phyloP scores from a whole-genome alignment of 2,329 filamentous ascomycete species.

The Fusarium protoensiforme region DNA sequence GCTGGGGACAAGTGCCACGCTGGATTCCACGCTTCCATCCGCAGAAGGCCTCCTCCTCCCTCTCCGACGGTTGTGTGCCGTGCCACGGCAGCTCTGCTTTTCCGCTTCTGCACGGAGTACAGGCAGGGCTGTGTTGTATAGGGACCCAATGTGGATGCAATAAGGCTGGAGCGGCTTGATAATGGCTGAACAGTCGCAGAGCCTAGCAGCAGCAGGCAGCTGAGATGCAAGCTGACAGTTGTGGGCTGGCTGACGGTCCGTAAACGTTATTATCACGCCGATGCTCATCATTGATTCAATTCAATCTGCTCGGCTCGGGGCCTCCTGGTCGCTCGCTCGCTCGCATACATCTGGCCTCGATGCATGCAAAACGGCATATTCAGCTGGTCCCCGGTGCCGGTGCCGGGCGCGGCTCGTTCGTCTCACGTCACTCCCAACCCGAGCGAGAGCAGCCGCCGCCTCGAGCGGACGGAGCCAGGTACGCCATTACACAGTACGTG shows the following conservation, averaged over 20 bases:
- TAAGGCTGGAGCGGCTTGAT: slow-evolving; percentile 6
- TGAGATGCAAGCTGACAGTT: slow-evolving; percentile 22
- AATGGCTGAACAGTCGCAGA: slow-evolving; percentile 12
- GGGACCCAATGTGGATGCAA: slow-evolving; percentile 5
- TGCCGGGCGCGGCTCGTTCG: slow-evolving; percentile 14
- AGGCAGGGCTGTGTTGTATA: slow-evolving; percentile 9
- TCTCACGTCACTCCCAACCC: slow-evolving; percentile 34
- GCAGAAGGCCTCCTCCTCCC: background rate
- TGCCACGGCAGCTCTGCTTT: slow-evolving; percentile 22
- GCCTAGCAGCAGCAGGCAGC: background rate
- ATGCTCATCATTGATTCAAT: background rate
- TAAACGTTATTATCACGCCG: slow-evolving; percentile 15
- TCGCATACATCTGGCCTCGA: background rate
- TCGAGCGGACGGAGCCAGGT: background rate
- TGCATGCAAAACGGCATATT: background rate
- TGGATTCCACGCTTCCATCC: background rate
- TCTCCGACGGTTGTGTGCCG: slow-evolving; percentile 9
- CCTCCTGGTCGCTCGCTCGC: background rate
- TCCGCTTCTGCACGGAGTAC: slow-evolving; percentile 18
- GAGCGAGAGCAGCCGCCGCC: slow-evolving; percentile 1
- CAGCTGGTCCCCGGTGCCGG: background rate
- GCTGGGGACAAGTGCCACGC: background rate
- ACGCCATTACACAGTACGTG: slow-evolving; percentile 7
- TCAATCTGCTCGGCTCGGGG: background rate
- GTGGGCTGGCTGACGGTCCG: slow-evolving; percentile 5